Conservation (phyloP, 306 rosid genomes). For the Quercus berberidifolia region DNA sequence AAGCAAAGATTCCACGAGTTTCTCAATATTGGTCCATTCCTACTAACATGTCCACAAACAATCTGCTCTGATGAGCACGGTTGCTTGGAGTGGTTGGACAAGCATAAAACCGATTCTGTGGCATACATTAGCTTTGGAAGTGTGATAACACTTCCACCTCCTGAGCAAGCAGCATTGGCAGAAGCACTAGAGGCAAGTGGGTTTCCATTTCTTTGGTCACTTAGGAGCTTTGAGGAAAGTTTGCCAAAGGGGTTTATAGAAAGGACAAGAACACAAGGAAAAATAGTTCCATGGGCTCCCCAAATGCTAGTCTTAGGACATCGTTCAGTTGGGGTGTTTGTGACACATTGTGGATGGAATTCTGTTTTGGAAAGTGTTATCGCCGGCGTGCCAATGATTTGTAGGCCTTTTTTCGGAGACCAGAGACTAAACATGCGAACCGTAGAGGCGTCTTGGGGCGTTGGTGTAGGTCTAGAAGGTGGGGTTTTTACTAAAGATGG, state of each 20-base stretch:
- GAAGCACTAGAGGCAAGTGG: constrained; percentile 48
- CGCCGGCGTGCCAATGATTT: constrained; percentile 65
- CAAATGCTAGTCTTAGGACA: constrained; percentile 45
- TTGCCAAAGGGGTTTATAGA: constrained; percentile 37
- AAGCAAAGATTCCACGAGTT: constrained; percentile 24
- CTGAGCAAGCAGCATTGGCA: constrained; percentile 41
- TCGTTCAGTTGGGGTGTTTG: constrained; percentile 38
- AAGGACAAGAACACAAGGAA: constrained; percentile 32
- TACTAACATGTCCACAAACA: constrained; percentile 25
- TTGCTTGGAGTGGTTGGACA: constrained; percentile 54
- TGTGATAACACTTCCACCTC: constrained; percentile 45
- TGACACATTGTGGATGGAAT: constrained; percentile 76
- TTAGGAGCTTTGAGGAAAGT: constrained; percentile 36
- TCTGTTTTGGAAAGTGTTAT: constrained; percentile 51
- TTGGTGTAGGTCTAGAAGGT: constrained; percentile 46
- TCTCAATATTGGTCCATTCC: constrained; percentile 64
- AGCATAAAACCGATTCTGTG: constrained; percentile 38
- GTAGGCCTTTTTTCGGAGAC: constrained; percentile 61
- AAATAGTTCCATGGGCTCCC: constrained; percentile 60
- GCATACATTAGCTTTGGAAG: constrained; percentile 64
- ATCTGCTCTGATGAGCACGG: constrained; percentile 21
- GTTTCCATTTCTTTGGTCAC: constrained; percentile 58
- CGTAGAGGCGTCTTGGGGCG: constrained; percentile 40
- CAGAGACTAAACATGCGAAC: constrained; percentile 42
- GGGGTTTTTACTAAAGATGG: constrained; percentile 33